Percentiles rank a stretch among this genome's conserved stretches.
Conservation (phyloP, 768 basidiomycete genomes). For the Podaxis sp. region DNA sequence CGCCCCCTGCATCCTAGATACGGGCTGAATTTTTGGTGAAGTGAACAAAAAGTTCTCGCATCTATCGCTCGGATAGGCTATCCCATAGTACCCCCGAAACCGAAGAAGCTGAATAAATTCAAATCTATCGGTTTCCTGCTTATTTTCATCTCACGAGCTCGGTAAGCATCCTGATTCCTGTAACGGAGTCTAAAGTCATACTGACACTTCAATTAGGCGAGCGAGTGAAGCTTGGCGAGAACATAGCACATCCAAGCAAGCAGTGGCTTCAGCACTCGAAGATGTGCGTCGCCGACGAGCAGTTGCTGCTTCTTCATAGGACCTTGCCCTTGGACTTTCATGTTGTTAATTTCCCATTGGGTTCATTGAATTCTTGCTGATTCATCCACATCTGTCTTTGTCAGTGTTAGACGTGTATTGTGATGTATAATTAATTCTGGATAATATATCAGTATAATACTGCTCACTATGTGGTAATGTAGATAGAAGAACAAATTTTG, state of each 20-base stretch:
- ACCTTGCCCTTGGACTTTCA: not conserved
- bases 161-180: constrained; percentile 36
- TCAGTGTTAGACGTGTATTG: constrained; percentile 4
- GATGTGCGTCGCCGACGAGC: constrained; percentile 60
- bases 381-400: constrained; percentile 6
- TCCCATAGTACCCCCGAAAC: constrained; percentile 36
- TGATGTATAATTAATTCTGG: constrained; percentile 17
- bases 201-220: constrained; percentile 34
- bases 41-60: constrained; percentile 68
- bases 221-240: constrained; percentile 62
- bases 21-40: constrained; percentile 21
- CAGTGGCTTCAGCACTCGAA: constrained; percentile 60
- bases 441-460: constrained; percentile 9
- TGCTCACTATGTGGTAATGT: not conserved
- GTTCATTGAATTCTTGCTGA: constrained; percentile 1
- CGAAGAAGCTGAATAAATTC: constrained; percentile 43
- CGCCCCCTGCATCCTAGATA: not conserved
- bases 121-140: constrained; percentile 53
- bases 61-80: constrained; percentile 77
- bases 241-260: constrained; percentile 55
- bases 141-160: constrained; percentile 60
- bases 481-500: not conserved
- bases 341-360: not conserved
- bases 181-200: not conserved
- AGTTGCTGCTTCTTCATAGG: constrained; percentile 14